These are phyloP conservation scores for Jamesozyma rosinii DNA, from an alignment of 805 yeast genomes.

Conservation along the genomic window DNA sequence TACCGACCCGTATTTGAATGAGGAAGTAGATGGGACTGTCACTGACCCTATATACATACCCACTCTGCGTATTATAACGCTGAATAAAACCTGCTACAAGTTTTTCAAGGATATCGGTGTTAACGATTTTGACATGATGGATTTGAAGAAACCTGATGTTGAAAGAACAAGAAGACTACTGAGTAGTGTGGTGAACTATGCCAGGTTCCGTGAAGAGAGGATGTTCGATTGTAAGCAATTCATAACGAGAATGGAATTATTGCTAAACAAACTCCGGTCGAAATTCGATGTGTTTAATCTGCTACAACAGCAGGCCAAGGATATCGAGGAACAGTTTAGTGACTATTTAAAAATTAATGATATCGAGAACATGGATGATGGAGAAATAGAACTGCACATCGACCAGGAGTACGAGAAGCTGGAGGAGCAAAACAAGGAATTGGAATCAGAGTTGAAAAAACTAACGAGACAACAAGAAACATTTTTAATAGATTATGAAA, in stretches of 20 bases:
- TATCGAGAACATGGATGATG: not conserved
- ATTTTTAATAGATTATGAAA: constrained; percentile 50
- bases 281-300: constrained; percentile 35
- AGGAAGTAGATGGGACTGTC: constrained; percentile 2
- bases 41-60: constrained; percentile 13
- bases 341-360: constrained; percentile 5
- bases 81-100: constrained; percentile 50
- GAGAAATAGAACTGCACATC: not conserved
- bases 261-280: constrained; percentile 38
- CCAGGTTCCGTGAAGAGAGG: constrained; percentile 72
- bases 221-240: constrained; percentile 59
- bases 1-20: constrained; percentile 18
- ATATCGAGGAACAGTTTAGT: constrained; percentile 29
- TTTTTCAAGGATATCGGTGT: constrained; percentile 69
- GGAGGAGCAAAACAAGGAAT: constrained; percentile 41
- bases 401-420: constrained; percentile 33
- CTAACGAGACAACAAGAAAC: constrained; percentile 55
- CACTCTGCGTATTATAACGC: constrained; percentile 40
- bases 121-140: constrained; percentile 65
- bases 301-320: constrained; percentile 30
- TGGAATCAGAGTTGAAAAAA: constrained; percentile 53
- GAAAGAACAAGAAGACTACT: constrained; percentile 52
- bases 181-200: constrained; percentile 80
- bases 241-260: constrained; percentile 43
- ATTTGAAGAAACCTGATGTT: constrained; percentile 71